Conservation (phyloP, 208 protist genomes). For the Balamuthia mandrillaris region DNA sequence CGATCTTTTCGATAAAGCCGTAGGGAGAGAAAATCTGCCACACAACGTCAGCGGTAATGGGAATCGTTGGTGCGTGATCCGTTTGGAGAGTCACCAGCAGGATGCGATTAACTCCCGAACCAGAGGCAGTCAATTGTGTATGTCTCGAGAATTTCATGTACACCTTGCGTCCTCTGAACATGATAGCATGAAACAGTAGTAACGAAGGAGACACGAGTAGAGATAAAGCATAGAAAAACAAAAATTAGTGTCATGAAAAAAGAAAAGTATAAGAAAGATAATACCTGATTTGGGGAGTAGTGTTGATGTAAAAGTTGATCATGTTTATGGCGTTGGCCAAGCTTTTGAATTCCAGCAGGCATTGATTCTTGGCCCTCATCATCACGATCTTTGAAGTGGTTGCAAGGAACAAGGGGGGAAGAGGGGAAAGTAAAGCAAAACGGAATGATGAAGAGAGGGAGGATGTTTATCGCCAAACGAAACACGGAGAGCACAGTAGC, state of each 20-base stretch:
- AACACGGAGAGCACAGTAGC: too few species aligned
- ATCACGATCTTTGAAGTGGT: background rate
- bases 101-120: background rate
- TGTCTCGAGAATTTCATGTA: slow-evolving; percentile 21
- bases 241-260: background rate
- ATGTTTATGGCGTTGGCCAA: background rate
- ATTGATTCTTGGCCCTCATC: slow-evolving; percentile 11
- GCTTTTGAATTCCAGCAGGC: slow-evolving; percentile 1
- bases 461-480: too few species aligned
- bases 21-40: slow-evolving; percentile 27
- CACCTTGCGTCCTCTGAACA: slow-evolving; percentile 9
- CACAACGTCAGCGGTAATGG: slow-evolving; percentile 9
- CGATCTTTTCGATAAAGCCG: slow-evolving; percentile 15
- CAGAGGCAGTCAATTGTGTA: background rate
- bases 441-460: too few species aligned
- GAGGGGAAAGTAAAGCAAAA: too few species aligned
- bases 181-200: background rate
- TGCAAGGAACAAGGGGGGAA: too few species aligned
- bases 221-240: background rate
- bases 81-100: background rate
- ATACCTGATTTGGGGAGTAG: background rate
- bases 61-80: background rate
- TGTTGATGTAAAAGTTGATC: slow-evolving; percentile 29
- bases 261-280: background rate
- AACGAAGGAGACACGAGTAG: background rate